Evolutionary conservation across 1,139 yeast species (phyloP).

Genomic region (Saccharomyces hybrid): DNA sequence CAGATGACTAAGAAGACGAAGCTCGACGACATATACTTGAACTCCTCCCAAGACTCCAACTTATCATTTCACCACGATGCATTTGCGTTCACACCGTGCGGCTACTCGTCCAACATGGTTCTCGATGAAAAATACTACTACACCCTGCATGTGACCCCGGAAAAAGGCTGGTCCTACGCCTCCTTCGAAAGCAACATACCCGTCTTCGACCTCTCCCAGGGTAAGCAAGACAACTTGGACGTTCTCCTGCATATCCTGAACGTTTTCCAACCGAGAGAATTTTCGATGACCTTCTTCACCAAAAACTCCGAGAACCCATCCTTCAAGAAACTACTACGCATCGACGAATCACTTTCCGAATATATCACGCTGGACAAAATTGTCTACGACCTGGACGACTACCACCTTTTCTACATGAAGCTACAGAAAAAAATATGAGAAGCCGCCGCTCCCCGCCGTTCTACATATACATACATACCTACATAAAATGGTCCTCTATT

Average conservation of each 20-base stretch:
- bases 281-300: constrained; percentile 58
- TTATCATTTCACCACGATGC: constrained; percentile 60
- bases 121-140: constrained; percentile 61
- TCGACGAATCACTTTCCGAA: constrained; percentile 37
- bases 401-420: constrained; percentile 39
- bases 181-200: constrained; percentile 84
- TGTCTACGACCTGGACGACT: constrained; percentile 59
- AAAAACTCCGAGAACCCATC: constrained; percentile 24
- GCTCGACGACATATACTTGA: constrained; percentile 50
- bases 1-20: constrained; percentile 57
- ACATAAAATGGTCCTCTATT: not conserved
- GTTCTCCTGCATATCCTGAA: constrained; percentile 52
- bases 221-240: constrained; percentile 36
- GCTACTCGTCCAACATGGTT: constrained; percentile 83
- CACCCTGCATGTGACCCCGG: constrained; percentile 93
- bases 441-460: not conserved
- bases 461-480: not conserved
- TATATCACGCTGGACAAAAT: constrained; percentile 64
- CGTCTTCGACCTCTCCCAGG: constrained; percentile 33
- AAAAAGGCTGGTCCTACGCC: constrained; percentile 90
- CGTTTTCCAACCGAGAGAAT: constrained; percentile 68
- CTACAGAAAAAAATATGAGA: constrained; percentile 17
- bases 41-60: constrained; percentile 17
- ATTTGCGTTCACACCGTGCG: constrained; percentile 93
- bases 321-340: constrained; percentile 36